These are phyloP conservation scores for Zymoseptoria brevis DNA, from an alignment of 2,329 filamentous ascomycete species.

Conservation along the genomic window DNA sequence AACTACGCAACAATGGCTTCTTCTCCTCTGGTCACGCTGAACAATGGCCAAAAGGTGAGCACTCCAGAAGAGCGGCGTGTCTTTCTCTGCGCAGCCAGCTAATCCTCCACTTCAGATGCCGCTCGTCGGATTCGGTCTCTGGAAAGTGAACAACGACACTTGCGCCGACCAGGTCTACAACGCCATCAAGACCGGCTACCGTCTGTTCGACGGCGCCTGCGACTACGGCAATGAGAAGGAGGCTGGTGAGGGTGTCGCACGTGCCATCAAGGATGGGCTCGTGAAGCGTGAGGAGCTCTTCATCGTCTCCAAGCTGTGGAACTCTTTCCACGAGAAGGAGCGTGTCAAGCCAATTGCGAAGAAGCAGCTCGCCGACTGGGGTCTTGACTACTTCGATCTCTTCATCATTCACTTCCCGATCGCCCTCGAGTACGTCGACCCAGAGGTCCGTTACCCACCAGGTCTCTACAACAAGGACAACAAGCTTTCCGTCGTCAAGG, in stretches of 20 bases:
- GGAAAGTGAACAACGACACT: slow-evolving; percentile 71
- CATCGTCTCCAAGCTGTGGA: slow-evolving; percentile 90
- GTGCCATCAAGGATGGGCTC: slow-evolving; percentile 71
- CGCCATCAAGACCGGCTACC: slow-evolving; percentile 53
- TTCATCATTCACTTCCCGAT: slow-evolving; percentile 78
- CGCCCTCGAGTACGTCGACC: slow-evolving; percentile 77
- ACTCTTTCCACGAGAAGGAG: slow-evolving; percentile 77
- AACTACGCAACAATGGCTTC: slow-evolving; percentile 25
- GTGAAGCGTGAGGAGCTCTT: slow-evolving; percentile 83
- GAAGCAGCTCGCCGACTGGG: slow-evolving; percentile 74
- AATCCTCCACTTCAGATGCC: slow-evolving; percentile 49
- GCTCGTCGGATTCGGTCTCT: slow-evolving; percentile 69
- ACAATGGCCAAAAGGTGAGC: slow-evolving; percentile 31
- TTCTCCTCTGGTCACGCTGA: slow-evolving; percentile 29
- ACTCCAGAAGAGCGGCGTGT: neutral
- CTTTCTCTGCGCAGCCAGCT: neutral
- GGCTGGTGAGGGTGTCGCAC: slow-evolving; percentile 65
- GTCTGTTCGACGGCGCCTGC: slow-evolving; percentile 54
- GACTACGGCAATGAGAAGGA: slow-evolving; percentile 81
- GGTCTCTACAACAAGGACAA: slow-evolving; percentile 61
- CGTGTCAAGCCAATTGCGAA: slow-evolving; percentile 66
- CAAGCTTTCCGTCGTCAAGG: slow-evolving; percentile 58
- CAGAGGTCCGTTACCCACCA: slow-evolving; percentile 68
- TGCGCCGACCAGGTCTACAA: slow-evolving; percentile 73
- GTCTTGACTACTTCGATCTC: slow-evolving; percentile 82